A percentile compares a stretch with the other conserved stretches of the same genome.
Conservation (phyloP, 1,284 basidiomycete species). For the Sanghuangporus baumii region DNA sequence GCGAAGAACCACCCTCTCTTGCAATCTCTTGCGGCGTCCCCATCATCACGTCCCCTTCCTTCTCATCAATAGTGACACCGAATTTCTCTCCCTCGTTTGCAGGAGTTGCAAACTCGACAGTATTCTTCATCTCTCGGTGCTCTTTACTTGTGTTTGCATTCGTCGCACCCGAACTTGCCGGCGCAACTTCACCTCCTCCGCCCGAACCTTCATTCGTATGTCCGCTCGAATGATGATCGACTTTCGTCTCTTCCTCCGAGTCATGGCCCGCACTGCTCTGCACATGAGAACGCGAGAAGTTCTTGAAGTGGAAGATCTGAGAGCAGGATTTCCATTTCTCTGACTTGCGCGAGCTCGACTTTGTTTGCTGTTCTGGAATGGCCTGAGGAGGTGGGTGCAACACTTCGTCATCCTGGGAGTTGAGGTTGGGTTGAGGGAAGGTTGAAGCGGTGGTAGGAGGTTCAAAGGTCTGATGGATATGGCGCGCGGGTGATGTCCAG, state of each 20-base stretch:
- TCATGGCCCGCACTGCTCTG: neutral
- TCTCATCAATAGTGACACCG: neutral
- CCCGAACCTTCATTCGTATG: slow-evolving; percentile 1
- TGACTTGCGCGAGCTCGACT: neutral
- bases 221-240: neutral
- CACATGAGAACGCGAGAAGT: neutral
- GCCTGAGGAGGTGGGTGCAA: no score
- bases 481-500: slow-evolving; percentile 39
- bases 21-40: neutral
- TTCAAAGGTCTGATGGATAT: slow-evolving; percentile 38
- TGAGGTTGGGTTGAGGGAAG: neutral
- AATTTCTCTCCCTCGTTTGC: neutral
- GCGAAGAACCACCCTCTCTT: neutral
- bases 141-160: slow-evolving; percentile 14
- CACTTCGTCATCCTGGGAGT: no score
- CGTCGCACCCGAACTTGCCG: neutral
- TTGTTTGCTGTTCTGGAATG: neutral
- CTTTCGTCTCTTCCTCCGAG: slow-evolving; percentile 11
- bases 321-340: neutral
- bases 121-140: slow-evolving; percentile 24
- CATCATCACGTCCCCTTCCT: neutral
- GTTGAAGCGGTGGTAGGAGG: neutral
- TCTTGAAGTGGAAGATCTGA: neutral
- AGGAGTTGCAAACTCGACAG: neutral
- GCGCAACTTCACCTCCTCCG: neutral